phyloP scores from a whole-genome alignment of 1,139 yeast genomes.

The Oligophagozyma castellii region DNA sequence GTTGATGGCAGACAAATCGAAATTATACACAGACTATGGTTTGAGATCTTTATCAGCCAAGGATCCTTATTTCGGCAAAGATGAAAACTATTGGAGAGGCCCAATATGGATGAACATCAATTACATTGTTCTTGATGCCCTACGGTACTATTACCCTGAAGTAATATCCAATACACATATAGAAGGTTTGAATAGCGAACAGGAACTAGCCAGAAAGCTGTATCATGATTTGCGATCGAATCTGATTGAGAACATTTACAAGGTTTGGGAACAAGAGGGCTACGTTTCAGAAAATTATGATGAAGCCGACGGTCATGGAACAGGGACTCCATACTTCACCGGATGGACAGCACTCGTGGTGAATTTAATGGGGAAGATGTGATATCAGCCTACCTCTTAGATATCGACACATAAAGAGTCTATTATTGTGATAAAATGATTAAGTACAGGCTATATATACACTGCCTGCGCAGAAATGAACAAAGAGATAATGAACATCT shows the following conservation, averaged over 20 bases:
- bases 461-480: constrained; percentile 1
- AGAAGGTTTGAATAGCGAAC: constrained; percentile 8
- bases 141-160: constrained; percentile 38
- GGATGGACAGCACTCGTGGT: constrained; percentile 90
- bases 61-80: constrained; percentile 55
- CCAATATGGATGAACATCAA: constrained; percentile 91
- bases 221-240: constrained; percentile 51
- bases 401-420: too few species aligned
- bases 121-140: constrained; percentile 61
- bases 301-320: constrained; percentile 58
- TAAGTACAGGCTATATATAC: not conserved
- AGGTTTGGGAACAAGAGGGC: constrained; percentile 63
- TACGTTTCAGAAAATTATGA: constrained; percentile 88
- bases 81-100: constrained; percentile 93
- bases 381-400: too few species aligned
- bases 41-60: constrained; percentile 65
- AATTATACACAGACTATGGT: constrained; percentile 71
- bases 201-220: constrained; percentile 28
- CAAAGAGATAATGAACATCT: not conserved
- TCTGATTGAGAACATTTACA: constrained; percentile 51
- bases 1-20: constrained; percentile 51
- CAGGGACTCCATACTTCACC: constrained; percentile 77
- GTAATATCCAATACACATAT: constrained; percentile 10
- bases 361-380: constrained; percentile 43
- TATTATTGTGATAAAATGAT: too few species aligned